A percentile compares a stretch with the other conserved stretches of the same genome.
These are phyloP conservation scores for Ceratocystis albifundus DNA, from an alignment of 2,329 filamentous ascomycete species.

Conservation along the genomic window DNA sequence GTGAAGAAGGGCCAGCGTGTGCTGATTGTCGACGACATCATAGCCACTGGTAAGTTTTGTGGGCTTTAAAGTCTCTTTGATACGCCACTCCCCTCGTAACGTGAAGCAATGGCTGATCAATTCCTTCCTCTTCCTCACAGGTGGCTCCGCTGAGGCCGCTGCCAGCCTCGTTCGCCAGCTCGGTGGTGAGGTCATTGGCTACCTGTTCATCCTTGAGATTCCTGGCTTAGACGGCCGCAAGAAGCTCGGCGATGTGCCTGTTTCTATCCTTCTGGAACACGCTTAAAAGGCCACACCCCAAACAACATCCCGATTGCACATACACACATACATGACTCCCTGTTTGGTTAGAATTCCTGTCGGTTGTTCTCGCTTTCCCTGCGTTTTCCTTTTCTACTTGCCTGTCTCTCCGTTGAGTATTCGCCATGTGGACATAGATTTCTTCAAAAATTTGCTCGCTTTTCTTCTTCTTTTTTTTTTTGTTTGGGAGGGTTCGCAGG, in stretches of 20 bases:
- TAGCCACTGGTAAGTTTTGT: constrained; percentile 71
- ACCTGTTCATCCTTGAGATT: constrained; percentile 91
- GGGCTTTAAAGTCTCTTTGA: not conserved
- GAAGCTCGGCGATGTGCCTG: constrained; percentile 67
- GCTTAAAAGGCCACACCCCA: constrained; percentile 27
- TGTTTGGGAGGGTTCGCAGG: not conserved
- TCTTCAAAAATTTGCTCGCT: not conserved
- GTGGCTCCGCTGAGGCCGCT: constrained; percentile 81
- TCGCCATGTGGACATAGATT: not conserved
- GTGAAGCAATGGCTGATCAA: constrained; percentile 13
- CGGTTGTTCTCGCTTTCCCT: not conserved
- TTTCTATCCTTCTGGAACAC: constrained; percentile 66
- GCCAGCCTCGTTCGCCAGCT: constrained; percentile 76
- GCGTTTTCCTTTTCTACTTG: not conserved
- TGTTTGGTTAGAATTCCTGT: not conserved
- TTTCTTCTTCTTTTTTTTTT: constrained; percentile 1
- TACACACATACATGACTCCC: not conserved
- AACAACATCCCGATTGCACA: not conserved
- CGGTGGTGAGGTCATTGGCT: constrained; percentile 75
- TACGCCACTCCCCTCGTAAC: constrained; percentile 23
- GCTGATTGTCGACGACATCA: constrained; percentile 92
- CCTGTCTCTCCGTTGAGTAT: not conserved
- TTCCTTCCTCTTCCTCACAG: constrained; percentile 35
- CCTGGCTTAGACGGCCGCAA: constrained; percentile 84
- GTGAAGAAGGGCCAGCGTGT: constrained; percentile 81